Conservation (phyloP, 129 eudicot genomes). For the Glebionis coronaria region DNA sequence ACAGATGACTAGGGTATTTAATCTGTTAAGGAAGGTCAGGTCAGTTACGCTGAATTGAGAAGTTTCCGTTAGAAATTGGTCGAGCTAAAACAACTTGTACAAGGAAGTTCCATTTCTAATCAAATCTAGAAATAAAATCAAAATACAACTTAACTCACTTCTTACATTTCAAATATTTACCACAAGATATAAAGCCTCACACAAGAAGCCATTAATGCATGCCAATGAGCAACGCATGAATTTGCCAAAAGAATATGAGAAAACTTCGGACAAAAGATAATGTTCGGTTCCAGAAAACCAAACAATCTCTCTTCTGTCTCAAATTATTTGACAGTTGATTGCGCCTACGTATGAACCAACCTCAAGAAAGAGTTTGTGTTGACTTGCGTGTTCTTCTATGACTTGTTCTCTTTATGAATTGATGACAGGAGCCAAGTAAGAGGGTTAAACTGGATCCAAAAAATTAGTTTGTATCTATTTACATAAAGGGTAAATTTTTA, state of each 20-base stretch:
- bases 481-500: constrained; percentile 45
- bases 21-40: neutral
- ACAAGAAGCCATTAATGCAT: constrained; percentile 17
- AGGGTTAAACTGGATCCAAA: constrained; percentile 33
- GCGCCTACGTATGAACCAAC: constrained; percentile 10
- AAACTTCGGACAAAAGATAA: constrained; percentile 26
- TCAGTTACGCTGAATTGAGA: neutral
- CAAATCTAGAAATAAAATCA: neutral
- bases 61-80: neutral
- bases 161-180: constrained; percentile 15
- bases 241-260: constrained; percentile 24
- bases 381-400: constrained; percentile 9
- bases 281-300: constrained; percentile 13
- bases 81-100: neutral
- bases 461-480: constrained; percentile 37
- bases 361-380: constrained; percentile 3
- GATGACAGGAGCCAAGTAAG: constrained; percentile 8
- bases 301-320: constrained; percentile 24
- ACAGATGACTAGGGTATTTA: no score
- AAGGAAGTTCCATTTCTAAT: constrained; percentile 8
- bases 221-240: neutral
- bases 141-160: constrained; percentile 24
- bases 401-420: constrained; percentile 17
- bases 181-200: constrained; percentile 14
- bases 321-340: constrained; percentile 15